Base-by-base conservation (phyloP, 2,329 filamentous ascomycete genomes). In the Chaetomiaceae sp. region DNA sequence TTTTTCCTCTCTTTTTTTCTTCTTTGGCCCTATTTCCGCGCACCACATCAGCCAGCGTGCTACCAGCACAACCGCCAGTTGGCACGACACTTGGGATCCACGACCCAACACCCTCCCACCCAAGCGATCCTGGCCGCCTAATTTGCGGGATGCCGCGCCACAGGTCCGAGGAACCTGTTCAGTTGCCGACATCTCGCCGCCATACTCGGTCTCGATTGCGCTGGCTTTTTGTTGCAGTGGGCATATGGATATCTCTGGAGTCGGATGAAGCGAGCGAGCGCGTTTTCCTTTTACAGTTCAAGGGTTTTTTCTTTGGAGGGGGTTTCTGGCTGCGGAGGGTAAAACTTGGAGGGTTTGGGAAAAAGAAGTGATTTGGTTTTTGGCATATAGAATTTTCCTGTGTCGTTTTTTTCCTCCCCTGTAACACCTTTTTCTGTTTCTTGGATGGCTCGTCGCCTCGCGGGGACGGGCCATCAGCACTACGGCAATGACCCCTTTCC, bases 321-420 rank as follows among this genome's bases (percentile, higher is more conserved):
- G 23, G 52, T 48, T 50, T 53, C 44, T 48, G 50, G 54, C 49
- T 50, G 33, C 50, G 55, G n/a, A n/a, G n/a, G 58, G 46, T 53
- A 60, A 58, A 55, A 59, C 37, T 45, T 48, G 55, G 58, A 44
- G 48, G 56, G 61, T 16, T n/a, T 46, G 55, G 47, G 21, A 47
- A 54, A 56, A 58, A 56, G 44, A 57, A 55, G 44, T 52, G 56
- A 47, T 45, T 56, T 56, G 54, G n/a, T 48, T 56, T 50, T 56
- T 52, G 20, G 60, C 60, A 62, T 63, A 63, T 62, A 63, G 61
- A 63, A 50, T 57, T 51, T 54, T n/a, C 34, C 44, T 50, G 19
- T 39, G 33, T n/a, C n/a, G n/a, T n/a, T 48, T 48, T 56, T 55
- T 43, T 37, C 25, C 21, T 35, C 41, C 23, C 50, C 25, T 54